Evolutionary conservation across 352 stramenopile species (phyloP).

Genomic region (Pythium aquatile): DNA sequence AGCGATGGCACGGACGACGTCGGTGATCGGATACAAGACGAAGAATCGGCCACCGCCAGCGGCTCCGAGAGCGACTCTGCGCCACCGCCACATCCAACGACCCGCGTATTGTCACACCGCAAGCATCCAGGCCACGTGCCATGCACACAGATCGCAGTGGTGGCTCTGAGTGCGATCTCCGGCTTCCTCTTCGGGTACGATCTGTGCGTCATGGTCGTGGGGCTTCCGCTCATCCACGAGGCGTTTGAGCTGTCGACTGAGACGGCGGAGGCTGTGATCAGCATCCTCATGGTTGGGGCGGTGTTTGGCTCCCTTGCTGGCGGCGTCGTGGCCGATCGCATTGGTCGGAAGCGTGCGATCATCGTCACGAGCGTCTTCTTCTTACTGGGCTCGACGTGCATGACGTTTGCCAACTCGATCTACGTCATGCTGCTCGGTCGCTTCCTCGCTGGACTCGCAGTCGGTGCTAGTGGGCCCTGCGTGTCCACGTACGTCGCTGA

Average conservation of each 20-base stretch:
- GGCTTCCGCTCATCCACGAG: constrained; percentile 60
- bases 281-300: constrained; percentile 64
- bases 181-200: constrained; percentile 79
- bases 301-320: constrained; percentile 60
- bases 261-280: constrained; percentile 55
- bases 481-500: constrained; percentile 70
- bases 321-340: constrained; percentile 52
- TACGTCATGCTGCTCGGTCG: constrained; percentile 52
- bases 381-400: constrained; percentile 55
- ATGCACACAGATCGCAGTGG: constrained; percentile 48
- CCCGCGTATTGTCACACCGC: not conserved
- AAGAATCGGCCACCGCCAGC: not conserved
- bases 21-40: constrained; percentile 3
- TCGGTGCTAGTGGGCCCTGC: constrained; percentile 62
- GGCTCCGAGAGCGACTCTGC: not conserved
- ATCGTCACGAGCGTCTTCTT: constrained; percentile 62
- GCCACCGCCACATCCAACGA: not conserved
- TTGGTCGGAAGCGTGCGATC: constrained; percentile 64
- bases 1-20: not conserved
- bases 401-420: constrained; percentile 60
- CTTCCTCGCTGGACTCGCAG: constrained; percentile 61
- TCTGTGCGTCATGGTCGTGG: constrained; percentile 74
- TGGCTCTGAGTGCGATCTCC: constrained; percentile 60
- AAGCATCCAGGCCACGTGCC: not conserved
- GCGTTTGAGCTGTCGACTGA: constrained; percentile 54